A percentile compares a stretch with the other conserved stretches of the same genome.
phyloP scores from a whole-genome alignment of 768 basidiomycete genomes.

The Lactarius hengduanensis region DNA sequence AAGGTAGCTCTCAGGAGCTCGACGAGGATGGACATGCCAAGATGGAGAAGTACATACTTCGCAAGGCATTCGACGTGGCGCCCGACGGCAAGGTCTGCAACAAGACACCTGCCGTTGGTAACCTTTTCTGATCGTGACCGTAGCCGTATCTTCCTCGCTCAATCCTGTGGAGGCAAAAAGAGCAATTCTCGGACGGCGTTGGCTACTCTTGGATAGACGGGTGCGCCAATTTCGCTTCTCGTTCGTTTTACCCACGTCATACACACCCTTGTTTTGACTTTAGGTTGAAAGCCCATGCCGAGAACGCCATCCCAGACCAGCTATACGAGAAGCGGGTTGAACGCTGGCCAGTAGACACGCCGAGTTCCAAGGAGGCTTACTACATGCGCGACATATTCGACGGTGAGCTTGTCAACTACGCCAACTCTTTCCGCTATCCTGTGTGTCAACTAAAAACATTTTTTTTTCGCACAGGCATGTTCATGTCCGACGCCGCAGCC shows the following conservation, averaged over 20 bases:
- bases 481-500: constrained; percentile 84
- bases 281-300: constrained; percentile 90
- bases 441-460: not conserved
- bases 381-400: constrained; percentile 92
- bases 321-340: constrained; percentile 66
- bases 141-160: constrained; percentile 91
- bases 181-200: constrained; percentile 98
- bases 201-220: constrained; percentile 99
- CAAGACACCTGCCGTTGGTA: constrained; percentile 1
- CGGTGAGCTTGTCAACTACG: constrained; percentile 41
- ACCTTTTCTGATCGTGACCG: constrained; percentile 4
- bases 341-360: constrained; percentile 76
- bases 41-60: constrained; percentile 99
- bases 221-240: constrained; percentile 37
- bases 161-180: constrained; percentile 98
- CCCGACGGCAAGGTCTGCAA: constrained; percentile 66
- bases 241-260: constrained; percentile 1
- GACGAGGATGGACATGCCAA: constrained; percentile 86
- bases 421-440: not conserved
- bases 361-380: constrained; percentile 97
- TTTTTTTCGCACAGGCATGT: constrained; percentile 55
- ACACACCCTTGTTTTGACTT: constrained; percentile 13
- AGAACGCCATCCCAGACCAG: constrained; percentile 72
- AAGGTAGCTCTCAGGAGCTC: constrained; percentile 66
- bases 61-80: constrained; percentile 91